phyloP scores from a whole-genome alignment of 352 stramenopile genomes.

The Blastocystis sp. region DNA sequence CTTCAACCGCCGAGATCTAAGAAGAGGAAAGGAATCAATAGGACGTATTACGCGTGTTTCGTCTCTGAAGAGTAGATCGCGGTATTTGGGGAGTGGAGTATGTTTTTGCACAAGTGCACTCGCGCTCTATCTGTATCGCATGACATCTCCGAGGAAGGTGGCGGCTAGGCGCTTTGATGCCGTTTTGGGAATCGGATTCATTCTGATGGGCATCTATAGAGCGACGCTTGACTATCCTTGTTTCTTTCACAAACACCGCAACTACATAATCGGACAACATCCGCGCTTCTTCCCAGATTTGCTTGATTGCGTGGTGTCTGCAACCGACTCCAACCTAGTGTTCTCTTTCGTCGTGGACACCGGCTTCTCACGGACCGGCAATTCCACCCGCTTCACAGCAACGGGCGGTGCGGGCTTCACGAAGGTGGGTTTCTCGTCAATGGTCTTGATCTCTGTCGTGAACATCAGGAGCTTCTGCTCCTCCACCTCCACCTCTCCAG shows the following conservation, averaged over 20 bases:
- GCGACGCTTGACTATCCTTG: neutral
- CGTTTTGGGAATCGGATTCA: neutral
- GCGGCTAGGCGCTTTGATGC: neutral
- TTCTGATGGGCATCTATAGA: neutral
- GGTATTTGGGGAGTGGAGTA: slow-evolving; percentile 22
- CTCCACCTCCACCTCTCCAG: too few species aligned
- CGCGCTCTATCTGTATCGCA: slow-evolving; percentile 1
- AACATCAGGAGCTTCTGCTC: too few species aligned
- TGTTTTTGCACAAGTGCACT: slow-evolving; percentile 24
- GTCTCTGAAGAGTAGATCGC: neutral
- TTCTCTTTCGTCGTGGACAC: too few species aligned
- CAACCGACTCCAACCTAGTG: too few species aligned
- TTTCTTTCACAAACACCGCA: slow-evolving; percentile 24
- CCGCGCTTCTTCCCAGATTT: too few species aligned
- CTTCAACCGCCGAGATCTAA: neutral
- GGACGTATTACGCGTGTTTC: neutral
- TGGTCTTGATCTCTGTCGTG: too few species aligned
- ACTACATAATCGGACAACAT: neutral
- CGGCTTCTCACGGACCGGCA: too few species aligned
- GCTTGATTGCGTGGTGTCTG: too few species aligned
- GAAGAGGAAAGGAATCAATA: neutral
- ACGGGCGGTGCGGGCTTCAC: too few species aligned
- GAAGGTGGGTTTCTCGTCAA: too few species aligned
- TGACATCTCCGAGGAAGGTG: neutral
- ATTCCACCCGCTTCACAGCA: too few species aligned